Evolutionary conservation across 116 monocot genomes (phyloP).

Genomic region (Dioscorea cayenensis): DNA sequence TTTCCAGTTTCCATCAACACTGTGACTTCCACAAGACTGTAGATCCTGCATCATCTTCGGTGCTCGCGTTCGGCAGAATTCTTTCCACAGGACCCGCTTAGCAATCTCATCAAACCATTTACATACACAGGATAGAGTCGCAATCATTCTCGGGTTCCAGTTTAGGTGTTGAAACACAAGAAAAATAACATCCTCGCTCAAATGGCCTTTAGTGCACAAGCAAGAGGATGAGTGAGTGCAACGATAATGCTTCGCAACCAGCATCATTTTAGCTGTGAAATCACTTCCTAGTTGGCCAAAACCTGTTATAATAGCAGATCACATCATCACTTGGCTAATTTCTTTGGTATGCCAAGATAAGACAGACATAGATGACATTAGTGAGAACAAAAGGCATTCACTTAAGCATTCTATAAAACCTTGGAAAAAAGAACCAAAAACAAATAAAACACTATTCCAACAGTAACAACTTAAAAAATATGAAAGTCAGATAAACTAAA

Average conservation of each 20-base stretch:
- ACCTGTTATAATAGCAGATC: background rate
- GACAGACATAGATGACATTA: background rate
- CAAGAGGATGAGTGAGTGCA: slow-evolving; percentile 52
- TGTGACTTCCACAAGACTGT: slow-evolving; percentile 86
- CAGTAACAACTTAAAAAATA: no score
- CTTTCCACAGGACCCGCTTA: slow-evolving; percentile 91
- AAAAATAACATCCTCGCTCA: slow-evolving; percentile 70
- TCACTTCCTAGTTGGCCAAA: background rate
- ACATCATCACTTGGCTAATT: background rate
- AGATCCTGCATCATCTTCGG: slow-evolving; percentile 98
- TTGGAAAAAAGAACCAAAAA: no score
- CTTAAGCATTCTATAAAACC: background rate
- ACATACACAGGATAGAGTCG: slow-evolving; percentile 74
- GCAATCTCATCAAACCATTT: slow-evolving; percentile 98
- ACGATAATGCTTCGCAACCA: slow-evolving; percentile 47
- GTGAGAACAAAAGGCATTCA: background rate
- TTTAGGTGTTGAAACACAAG: slow-evolving; percentile 82
- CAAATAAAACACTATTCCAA: no score
- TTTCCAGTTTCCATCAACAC: slow-evolving; percentile 95
- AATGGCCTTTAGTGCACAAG: slow-evolving; percentile 47
- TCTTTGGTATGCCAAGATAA: background rate
- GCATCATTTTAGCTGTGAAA: slow-evolving; percentile 13
- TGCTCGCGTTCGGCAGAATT: slow-evolving; percentile 76
- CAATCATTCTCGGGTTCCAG: slow-evolving; percentile 93
- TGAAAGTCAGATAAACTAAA: no score